Base-by-base conservation (phyloP, 2,329 filamentous ascomycete species). In the Neopestalotiopsis clavispora region DNA sequence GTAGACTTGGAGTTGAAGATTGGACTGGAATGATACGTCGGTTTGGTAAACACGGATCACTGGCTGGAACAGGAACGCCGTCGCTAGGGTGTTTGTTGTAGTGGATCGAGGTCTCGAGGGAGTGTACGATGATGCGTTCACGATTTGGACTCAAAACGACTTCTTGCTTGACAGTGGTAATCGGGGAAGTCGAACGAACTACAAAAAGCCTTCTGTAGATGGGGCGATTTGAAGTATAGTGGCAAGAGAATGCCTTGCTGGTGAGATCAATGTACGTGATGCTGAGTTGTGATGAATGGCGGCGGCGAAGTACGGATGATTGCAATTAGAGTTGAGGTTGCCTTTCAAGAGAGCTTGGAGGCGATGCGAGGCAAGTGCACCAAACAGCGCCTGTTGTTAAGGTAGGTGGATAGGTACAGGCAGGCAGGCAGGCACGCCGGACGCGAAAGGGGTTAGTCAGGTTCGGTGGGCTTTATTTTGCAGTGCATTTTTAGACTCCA, bases 401-500 rank as follows among this genome's bases (percentile, higher is more conserved):
- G 34, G 34, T 38, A 9, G 34, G 34, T 38, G 10, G 34, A 10
- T 38, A 38, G 23, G 23, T 28, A 28, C 23, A 28, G 45, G 45
- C 42, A 40, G 63, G n/a, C 32, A 59, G 45, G n/a, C 14, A 20
- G 23, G n/a, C 62, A 52, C 34, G 45, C 45, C 45, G n/a, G n/a
- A 52, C 45, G 45, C n/a, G 45, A 52, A 52, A 52, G 45, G 45
- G 45, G 45, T 52, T 52, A 52, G 45, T 52, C 45, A n/a, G 45
- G 17, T 52, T 52, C 14, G 13, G 45, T 52, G 45, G 45, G n/a
- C 45, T 52, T 28, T 52, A 52, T 38, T 38, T 38, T 38, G 10
- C 34, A 38, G 34, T 38, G 34, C 34, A 38, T 38, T 38, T 38
- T 38, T 38, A 38, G 34, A 10, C 34, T 6, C 23, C 6, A 10